Base-by-base conservation (phyloP, 2,329 filamentous ascomycete genomes). In the Fusarium sp. region DNA sequence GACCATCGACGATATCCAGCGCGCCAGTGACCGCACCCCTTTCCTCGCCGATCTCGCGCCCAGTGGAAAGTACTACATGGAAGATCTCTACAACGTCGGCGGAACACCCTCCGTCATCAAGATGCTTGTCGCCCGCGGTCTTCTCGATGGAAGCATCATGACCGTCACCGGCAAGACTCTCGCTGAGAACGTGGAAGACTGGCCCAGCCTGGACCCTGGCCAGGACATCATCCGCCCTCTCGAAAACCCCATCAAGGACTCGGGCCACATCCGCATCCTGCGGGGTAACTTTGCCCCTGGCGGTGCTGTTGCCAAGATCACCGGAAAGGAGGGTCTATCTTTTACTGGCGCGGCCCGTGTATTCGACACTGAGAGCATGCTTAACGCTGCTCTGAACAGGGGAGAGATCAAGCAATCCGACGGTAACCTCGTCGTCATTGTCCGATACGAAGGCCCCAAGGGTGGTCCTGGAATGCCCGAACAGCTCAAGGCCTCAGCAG, bases 391-490 rank as follows among this genome's bases (percentile, higher is more conserved):
- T 0, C 84, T 98, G 48, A 91, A 93, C 45, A 87, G 88, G 1
- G 88, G 88, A 35, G 87, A 87, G 9, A 84, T 86, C 76, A 76
- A 70, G 35, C 72, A 75, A 20, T 77, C 80, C 18, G 81, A 81
- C 62, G 93, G 96, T 75, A 96, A 96, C 75, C 85, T 97, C 15
- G 95, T 97, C 20, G 83, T 97, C 27, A 89, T 97, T 31, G 94
- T 98, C 53, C 90, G 95, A 21, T 97, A 97, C 77, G 95, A 98
- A 77, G 95, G 95, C 0, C 95, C 95, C 14, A 94, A 93, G 76
- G 95, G 95, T 65, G 95, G 95, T 0, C 95, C 95, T 0, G 95
- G 95, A 41, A 98, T 98, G 95, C 95, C 94, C 3, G 95, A 98
- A 80, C 94, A 97, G 80, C 86, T 98, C 42, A 93, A 91, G 76